phyloP scores from a whole-genome alignment of 768 basidiomycete genomes.

The Lentinula aciculospora region DNA sequence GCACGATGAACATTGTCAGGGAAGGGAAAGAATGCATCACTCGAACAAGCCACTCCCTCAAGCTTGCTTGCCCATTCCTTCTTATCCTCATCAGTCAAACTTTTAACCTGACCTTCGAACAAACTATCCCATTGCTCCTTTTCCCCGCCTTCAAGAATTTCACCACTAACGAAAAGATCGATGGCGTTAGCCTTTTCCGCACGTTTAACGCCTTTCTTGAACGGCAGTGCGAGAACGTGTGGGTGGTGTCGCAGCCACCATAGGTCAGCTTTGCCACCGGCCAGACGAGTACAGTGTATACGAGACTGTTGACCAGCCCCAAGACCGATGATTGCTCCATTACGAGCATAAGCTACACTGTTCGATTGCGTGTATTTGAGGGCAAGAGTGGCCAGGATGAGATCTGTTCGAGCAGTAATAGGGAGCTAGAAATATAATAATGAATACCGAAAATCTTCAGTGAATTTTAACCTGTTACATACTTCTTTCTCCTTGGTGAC shows the following conservation, averaged over 20 bases:
- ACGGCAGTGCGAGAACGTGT: constrained; percentile 85
- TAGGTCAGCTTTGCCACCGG: constrained; percentile 95
- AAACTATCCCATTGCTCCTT: constrained; percentile 85
- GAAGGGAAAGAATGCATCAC: constrained; percentile 99
- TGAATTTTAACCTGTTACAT: constrained; percentile 16
- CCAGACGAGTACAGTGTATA: constrained; percentile 98
- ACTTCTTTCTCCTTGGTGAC: constrained; percentile 88
- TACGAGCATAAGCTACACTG: constrained; percentile 92
- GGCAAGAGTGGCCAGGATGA: constrained; percentile 93
- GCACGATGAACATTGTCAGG: constrained; percentile 96
- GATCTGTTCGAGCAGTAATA: constrained; percentile 70
- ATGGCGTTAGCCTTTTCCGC: constrained; percentile 99
- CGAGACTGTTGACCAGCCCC: constrained; percentile 98
- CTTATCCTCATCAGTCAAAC: constrained; percentile 66
- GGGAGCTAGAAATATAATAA: constrained; percentile 50
- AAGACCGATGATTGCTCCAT: constrained; percentile 89
- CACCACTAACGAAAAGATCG: constrained; percentile 91
- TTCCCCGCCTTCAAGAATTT: constrained; percentile 85
- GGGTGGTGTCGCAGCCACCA: constrained; percentile 99
- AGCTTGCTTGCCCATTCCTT: constrained; percentile 69
- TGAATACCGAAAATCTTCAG: constrained; percentile 10
- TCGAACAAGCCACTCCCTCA: constrained; percentile 86
- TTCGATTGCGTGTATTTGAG: constrained; percentile 99
- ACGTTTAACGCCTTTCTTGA: constrained; percentile 96
- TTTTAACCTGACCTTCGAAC: constrained; percentile 68